A percentile compares a stretch with the other conserved stretches of the same genome.
phyloP scores from a whole-genome alignment of 495 filamentous ascomycete genomes.

The Hypoxylon perforatum region DNA sequence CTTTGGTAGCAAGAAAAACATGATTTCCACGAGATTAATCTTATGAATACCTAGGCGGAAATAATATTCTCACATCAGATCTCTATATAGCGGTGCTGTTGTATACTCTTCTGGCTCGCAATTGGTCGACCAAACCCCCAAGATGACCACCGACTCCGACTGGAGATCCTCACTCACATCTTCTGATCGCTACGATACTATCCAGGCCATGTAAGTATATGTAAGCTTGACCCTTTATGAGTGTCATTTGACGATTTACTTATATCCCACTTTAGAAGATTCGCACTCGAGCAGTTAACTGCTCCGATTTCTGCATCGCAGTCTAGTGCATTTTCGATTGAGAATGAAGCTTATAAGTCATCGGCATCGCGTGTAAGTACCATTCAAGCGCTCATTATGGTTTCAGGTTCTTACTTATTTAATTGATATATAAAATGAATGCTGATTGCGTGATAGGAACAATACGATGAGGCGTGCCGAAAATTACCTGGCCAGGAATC shows the following conservation, averaged over 20 bases:
- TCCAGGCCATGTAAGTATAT: conserved; percentile 59
- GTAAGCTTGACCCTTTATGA: background rate
- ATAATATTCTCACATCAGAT: too few relatives aligned
- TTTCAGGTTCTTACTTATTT: background rate
- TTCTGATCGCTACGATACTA: conserved; percentile 62
- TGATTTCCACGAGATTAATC: too few relatives aligned
- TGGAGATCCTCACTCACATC: conserved; percentile 58
- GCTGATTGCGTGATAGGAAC: conserved; percentile 49
- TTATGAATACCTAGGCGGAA: too few relatives aligned
- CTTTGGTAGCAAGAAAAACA: too few relatives aligned
- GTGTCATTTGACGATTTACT: background rate
- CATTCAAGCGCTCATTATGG: background rate
- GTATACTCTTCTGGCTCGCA: too few relatives aligned
- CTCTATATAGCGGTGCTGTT: too few relatives aligned
- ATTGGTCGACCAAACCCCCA: background rate
- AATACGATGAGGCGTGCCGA: conserved; percentile 57
- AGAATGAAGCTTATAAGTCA: conserved; percentile 58
- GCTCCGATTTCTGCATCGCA: conserved; percentile 24
- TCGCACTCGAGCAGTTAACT: conserved; percentile 30
- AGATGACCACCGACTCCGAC: conserved; percentile 45
- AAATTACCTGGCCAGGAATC: conserved; percentile 26
- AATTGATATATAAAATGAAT: background rate
- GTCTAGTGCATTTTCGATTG: conserved; percentile 49
- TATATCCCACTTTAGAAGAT: conserved; percentile 29
- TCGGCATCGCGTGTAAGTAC: conserved; percentile 50